Evolutionary conservation across 306 rosid genomes (phyloP).

Genomic region (Cucumis hystrix): DNA sequence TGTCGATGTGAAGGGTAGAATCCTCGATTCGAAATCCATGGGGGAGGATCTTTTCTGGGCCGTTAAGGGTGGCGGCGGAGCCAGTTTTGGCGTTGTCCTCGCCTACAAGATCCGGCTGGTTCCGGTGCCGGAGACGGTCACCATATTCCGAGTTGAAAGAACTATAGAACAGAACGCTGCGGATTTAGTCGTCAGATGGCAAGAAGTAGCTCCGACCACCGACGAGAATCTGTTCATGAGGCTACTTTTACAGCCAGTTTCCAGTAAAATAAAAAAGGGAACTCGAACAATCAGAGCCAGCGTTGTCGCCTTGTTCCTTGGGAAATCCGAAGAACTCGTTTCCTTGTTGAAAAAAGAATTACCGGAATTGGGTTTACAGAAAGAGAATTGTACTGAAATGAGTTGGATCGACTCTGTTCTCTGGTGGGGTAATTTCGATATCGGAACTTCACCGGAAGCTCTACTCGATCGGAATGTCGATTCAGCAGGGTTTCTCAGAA

Average conservation of each 20-base stretch:
- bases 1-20: conserved; percentile 41
- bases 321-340: conserved; percentile 34
- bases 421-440: conserved; percentile 36
- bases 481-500: conserved; percentile 20
- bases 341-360: conserved; percentile 32
- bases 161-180: conserved; percentile 29
- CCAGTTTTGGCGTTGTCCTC: conserved; percentile 56
- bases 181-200: conserved; percentile 56
- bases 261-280: conserved; percentile 24
- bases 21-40: conserved; percentile 43
- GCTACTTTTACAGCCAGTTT: conserved; percentile 33
- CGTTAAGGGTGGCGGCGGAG: conserved; percentile 66
- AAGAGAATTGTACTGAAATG: conserved; percentile 35
- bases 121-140: conserved; percentile 41
- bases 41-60: conserved; percentile 89
- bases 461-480: conserved; percentile 38
- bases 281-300: conserved; percentile 22
- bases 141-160: conserved; percentile 28
- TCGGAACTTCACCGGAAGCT: conserved; percentile 14
- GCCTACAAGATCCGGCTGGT: conserved; percentile 46
- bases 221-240: conserved; percentile 52
- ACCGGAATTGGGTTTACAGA: conserved; percentile 37
- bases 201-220: conserved; percentile 34
- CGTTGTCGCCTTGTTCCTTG: conserved; percentile 32
- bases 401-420: conserved; percentile 50